Evolutionary conservation across 2,329 filamentous ascomycete genomes (phyloP).

Genomic region (Atkinsonella texensis): DNA sequence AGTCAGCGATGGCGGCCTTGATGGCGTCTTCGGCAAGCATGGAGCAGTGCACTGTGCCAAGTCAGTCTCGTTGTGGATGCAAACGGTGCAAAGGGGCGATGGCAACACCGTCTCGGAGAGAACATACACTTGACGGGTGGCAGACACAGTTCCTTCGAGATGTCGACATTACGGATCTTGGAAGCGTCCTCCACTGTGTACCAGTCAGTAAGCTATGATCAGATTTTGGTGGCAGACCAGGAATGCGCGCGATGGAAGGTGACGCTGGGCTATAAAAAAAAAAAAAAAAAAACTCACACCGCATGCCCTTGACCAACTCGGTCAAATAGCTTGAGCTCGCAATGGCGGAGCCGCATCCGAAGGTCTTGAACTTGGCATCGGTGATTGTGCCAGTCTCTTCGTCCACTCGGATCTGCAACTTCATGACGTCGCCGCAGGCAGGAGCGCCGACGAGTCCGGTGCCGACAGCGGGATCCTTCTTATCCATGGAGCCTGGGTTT

Average conservation of each 20-base stretch:
- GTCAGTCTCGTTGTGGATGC: not conserved
- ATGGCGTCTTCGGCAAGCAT: slow-evolving; percentile 89
- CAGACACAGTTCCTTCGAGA: slow-evolving; percentile 87
- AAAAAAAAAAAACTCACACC: slow-evolving; percentile 11
- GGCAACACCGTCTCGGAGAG: not conserved
- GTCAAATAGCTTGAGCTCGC: slow-evolving; percentile 83
- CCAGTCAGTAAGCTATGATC: not conserved
- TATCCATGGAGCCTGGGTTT: slow-evolving; percentile 48
- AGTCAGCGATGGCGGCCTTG: slow-evolving; percentile 81
- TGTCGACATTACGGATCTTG: slow-evolving; percentile 92
- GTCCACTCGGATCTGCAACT: slow-evolving; percentile 70
- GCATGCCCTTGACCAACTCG: slow-evolving; percentile 92
- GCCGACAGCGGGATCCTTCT: slow-evolving; percentile 71
- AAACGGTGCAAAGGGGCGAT: slow-evolving; percentile 14
- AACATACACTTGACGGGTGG: slow-evolving; percentile 75
- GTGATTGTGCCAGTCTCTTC: slow-evolving; percentile 76
- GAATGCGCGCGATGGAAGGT: not conserved
- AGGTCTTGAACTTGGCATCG: slow-evolving; percentile 97
- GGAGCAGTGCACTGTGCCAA: slow-evolving; percentile 65
- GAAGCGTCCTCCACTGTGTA: slow-evolving; percentile 66
- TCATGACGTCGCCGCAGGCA: slow-evolving; percentile 86
- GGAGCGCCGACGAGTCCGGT: slow-evolving; percentile 85
- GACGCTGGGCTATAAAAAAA: no score
- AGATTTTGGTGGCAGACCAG: no score
- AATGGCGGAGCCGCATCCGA: slow-evolving; percentile 89